Percentiles rank a stretch among this genome's conserved stretches.
These are phyloP conservation scores for Cercophora samala DNA, from an alignment of 495 filamentous ascomycete genomes.

Conservation along the genomic window DNA sequence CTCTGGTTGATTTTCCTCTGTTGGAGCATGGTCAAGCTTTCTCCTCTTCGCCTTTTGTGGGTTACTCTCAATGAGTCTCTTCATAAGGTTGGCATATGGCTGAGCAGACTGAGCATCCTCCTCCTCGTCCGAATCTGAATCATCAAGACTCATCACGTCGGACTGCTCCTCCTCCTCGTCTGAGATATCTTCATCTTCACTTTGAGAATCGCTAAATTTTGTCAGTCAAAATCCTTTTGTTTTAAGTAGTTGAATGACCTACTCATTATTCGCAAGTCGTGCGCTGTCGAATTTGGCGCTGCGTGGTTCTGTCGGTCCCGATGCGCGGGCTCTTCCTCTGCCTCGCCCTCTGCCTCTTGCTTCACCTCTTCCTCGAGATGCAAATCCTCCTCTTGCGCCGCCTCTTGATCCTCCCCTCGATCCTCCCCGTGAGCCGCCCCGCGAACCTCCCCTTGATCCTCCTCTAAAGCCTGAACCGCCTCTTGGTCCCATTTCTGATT, in stretches of 20 bases:
- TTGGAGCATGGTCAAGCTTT: conserved; percentile 53
- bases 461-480: conserved; percentile 30
- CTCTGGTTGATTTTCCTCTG: conserved; percentile 18
- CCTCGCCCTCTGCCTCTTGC: conserved; percentile 27
- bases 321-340: conserved; percentile 34
- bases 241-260: conserved; percentile 11
- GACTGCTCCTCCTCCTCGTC: conserved; percentile 34
- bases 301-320: conserved; percentile 19
- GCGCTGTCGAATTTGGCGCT: conserved; percentile 36
- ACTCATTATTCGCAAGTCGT: conserved; percentile 39
- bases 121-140: conserved; percentile 45
- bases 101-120: conserved; percentile 36
- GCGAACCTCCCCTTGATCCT: conserved; percentile 25
- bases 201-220: not conserved
- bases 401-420: conserved; percentile 13
- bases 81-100: conserved; percentile 65
- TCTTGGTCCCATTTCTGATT: conserved; percentile 28
- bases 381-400: conserved; percentile 28
- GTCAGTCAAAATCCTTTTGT: not conserved
- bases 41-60: conserved; percentile 63
- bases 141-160: conserved; percentile 50
- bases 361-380: conserved; percentile 27
- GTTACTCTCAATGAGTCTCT: conserved; percentile 56
- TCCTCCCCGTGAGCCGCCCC: conserved; percentile 29
- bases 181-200: conserved; percentile 19